These are phyloP conservation scores for Yamadazyma sp. DNA, from an alignment of 1,139 yeast species.

Conservation along the genomic window DNA sequence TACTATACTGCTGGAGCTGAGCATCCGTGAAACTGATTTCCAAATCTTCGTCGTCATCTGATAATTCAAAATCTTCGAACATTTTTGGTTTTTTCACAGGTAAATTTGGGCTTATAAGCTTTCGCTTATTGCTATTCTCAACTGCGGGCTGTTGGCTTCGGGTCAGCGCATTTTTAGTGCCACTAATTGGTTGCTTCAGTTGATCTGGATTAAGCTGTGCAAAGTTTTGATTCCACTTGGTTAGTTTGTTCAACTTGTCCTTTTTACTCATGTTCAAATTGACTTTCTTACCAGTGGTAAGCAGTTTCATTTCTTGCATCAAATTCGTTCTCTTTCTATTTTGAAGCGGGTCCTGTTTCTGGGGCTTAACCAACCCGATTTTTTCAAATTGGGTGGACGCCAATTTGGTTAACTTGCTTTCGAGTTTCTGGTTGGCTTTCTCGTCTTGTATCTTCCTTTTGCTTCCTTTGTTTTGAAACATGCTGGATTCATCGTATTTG, in stretches of 20 bases:
- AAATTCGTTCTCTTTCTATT: constrained; percentile 2
- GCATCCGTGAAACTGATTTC: constrained; percentile 7
- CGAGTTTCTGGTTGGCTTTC: constrained; percentile 35
- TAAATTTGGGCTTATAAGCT: neutral
- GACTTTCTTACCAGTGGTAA: constrained; percentile 13
- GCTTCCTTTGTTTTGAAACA: constrained; percentile 36
- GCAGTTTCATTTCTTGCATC: constrained; percentile 4
- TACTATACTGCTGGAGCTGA: constrained; percentile 4
- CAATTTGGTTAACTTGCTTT: constrained; percentile 25
- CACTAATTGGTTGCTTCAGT: neutral
- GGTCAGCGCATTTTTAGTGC: neutral
- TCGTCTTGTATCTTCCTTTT: constrained; percentile 32
- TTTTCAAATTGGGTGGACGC: constrained; percentile 13
- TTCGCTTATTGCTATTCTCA: neutral
- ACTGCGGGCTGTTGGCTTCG: neutral
- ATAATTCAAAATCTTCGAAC: constrained; percentile 4
- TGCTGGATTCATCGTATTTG: constrained; percentile 48
- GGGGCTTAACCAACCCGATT: constrained; percentile 14
- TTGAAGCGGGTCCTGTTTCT: constrained; percentile 1
- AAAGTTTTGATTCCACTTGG: constrained; percentile 14
- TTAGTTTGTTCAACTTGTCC: constrained; percentile 12
- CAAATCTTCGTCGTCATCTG: constrained; percentile 10
- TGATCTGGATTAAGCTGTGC: neutral
- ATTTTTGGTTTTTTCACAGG: constrained; percentile 1
- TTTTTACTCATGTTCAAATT: constrained; percentile 16